A percentile compares a stretch with the other conserved stretches of the same genome.
phyloP scores from a whole-genome alignment of 768 basidiomycete species.

The Leccinum boreale region DNA sequence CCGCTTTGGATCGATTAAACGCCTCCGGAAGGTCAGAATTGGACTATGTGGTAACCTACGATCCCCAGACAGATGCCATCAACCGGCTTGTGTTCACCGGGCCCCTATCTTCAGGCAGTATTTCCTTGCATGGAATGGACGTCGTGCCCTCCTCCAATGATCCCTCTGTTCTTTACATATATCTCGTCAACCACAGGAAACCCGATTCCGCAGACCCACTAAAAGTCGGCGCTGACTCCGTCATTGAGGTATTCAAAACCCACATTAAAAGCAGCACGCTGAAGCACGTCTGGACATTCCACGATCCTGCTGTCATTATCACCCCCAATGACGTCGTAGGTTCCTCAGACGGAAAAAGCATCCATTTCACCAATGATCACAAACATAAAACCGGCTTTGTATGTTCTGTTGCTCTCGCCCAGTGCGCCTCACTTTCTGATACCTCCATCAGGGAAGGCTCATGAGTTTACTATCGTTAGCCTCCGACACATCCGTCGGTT shows the following conservation, averaged over 20 bases:
- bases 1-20: slow-evolving; percentile 36
- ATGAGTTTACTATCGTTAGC: slow-evolving; percentile 31
- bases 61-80: slow-evolving; percentile 43
- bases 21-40: slow-evolving; percentile 35
- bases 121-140: slow-evolving; percentile 68
- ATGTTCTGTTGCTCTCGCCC: slow-evolving; percentile 19
- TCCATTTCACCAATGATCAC: slow-evolving; percentile 72
- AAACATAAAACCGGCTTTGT: slow-evolving; percentile 53
- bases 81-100: slow-evolving; percentile 44
- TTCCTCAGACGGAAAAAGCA: slow-evolving; percentile 55
- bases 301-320: slow-evolving; percentile 45
- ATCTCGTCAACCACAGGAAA: slow-evolving; percentile 68
- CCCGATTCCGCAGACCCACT: slow-evolving; percentile 40
- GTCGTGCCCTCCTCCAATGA: slow-evolving; percentile 52
- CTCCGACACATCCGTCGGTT: slow-evolving; percentile 51
- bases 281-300: slow-evolving; percentile 55
- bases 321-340: slow-evolving; percentile 77
- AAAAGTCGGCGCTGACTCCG: slow-evolving; percentile 64
- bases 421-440: neutral
- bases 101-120: slow-evolving; percentile 37
- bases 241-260: slow-evolving; percentile 67
- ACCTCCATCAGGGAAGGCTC: slow-evolving; percentile 17
- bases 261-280: slow-evolving; percentile 40
- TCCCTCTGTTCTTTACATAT: slow-evolving; percentile 53
- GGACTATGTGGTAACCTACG: slow-evolving; percentile 62